These are phyloP conservation scores for Phaffia rhodozyma DNA, from an alignment of 1,284 basidiomycete species.

Conservation along the genomic window DNA sequence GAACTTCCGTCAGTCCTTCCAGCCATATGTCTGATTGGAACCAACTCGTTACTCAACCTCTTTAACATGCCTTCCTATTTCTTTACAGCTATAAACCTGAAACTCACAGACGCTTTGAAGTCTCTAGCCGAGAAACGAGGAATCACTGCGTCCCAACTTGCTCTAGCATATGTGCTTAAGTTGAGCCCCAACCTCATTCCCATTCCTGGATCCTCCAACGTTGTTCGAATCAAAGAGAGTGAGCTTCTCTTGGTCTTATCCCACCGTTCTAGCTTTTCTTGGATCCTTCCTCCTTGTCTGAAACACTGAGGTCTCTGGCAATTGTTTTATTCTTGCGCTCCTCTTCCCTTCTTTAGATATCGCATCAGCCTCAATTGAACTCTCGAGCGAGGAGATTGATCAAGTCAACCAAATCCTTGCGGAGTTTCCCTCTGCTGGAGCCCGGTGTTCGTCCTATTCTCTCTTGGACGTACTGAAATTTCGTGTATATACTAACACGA, in stretches of 20 bases:
- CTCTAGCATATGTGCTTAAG: constrained; percentile 48
- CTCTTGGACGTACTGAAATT: background rate
- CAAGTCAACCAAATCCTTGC: constrained; percentile 37
- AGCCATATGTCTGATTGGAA: background rate
- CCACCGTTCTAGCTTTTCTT: background rate
- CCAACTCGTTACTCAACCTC: background rate
- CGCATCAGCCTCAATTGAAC: too few species aligned
- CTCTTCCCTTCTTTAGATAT: background rate
- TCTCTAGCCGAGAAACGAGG: constrained; percentile 42
- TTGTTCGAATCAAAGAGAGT: constrained; percentile 41
- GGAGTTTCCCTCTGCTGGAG: constrained; percentile 6
- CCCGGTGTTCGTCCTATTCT: background rate
- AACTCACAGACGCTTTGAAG: constrained; percentile 41
- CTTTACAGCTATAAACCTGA: constrained; percentile 45
- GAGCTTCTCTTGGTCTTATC: background rate
- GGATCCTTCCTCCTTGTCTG: constrained; percentile 28
- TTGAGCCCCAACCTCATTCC: constrained; percentile 44
- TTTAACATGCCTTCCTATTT: constrained; percentile 29
- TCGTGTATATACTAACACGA: background rate
- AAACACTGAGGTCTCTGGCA: constrained; percentile 38
- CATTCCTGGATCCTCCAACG: constrained; percentile 45
- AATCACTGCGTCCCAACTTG: constrained; percentile 46
- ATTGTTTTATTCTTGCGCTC: background rate
- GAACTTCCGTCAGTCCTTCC: constrained; percentile 17
- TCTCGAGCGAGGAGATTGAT: constrained; percentile 23